phyloP scores from a whole-genome alignment of 371 early-diverging fungal species.

The Lichtheimia ramosa region DNA sequence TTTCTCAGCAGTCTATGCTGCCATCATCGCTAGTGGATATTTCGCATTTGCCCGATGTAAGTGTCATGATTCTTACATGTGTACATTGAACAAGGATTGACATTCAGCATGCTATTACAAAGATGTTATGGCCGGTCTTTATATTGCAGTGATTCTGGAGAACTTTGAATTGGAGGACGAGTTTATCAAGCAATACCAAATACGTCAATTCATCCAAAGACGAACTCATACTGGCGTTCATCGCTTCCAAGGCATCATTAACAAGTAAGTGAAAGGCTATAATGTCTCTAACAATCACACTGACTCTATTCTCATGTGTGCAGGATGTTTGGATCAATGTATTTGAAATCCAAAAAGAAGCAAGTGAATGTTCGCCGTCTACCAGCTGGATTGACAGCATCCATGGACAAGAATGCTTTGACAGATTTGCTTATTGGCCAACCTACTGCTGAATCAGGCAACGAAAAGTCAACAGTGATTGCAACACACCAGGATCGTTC shows the following conservation, averaged over 20 bases:
- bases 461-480: background rate
- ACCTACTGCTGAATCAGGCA: background rate
- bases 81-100: background rate
- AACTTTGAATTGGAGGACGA: constrained; percentile 65
- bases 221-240: constrained; percentile 40
- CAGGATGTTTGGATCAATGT: constrained; percentile 31
- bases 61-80: constrained; percentile 4
- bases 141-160: constrained; percentile 65
- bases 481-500: background rate
- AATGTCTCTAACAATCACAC: background rate
- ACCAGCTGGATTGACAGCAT: constrained; percentile 43
- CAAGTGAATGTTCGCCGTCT: constrained; percentile 41
- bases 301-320: background rate
- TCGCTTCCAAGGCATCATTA: constrained; percentile 27
- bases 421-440: constrained; percentile 22
- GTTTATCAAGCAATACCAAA: constrained; percentile 58
- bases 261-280: constrained; percentile 10
- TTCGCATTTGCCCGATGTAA: constrained; percentile 60
- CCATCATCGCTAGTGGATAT: constrained; percentile 45
- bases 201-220: constrained; percentile 54
- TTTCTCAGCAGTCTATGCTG: constrained; percentile 48
- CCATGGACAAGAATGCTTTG: constrained; percentile 37
- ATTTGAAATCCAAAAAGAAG: constrained; percentile 30
- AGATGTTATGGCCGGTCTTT: constrained; percentile 64
- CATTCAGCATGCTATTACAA: background rate